Percentiles rank a stretch among this genome's conserved stretches.
These are phyloP conservation scores for Cercospora beticola DNA, from an alignment of 2,329 filamentous ascomycete genomes.

Conservation along the genomic window DNA sequence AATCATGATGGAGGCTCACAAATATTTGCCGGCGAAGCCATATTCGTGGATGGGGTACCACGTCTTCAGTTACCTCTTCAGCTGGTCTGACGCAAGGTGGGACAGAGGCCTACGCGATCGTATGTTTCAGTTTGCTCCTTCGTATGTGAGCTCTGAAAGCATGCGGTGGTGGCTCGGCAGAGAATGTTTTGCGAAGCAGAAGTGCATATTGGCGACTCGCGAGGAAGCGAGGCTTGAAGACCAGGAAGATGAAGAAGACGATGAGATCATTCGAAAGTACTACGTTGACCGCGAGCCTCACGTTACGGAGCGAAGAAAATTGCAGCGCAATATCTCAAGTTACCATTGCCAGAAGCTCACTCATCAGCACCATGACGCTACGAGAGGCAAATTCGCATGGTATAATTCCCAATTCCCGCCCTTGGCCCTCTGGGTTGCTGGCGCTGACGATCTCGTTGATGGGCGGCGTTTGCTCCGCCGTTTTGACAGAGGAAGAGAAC, in stretches of 20 bases:
- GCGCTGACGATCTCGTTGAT: slow-evolving; percentile 80
- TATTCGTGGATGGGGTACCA: slow-evolving; percentile 84
- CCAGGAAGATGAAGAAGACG: slow-evolving; percentile 46
- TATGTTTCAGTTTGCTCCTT: slow-evolving; percentile 89
- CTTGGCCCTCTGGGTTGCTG: slow-evolving; percentile 84
- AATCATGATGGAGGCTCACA: slow-evolving; percentile 84
- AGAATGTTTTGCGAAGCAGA: slow-evolving; percentile 80
- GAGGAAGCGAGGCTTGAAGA: slow-evolving; percentile 67
- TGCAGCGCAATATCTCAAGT: slow-evolving; percentile 34
- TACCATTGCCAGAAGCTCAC: slow-evolving; percentile 34
- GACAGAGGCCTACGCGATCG: slow-evolving; percentile 74
- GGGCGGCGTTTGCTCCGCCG: slow-evolving; percentile 71
- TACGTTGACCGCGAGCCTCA: slow-evolving; percentile 35
- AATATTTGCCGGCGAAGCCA: slow-evolving; percentile 60
- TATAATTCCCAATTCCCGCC: slow-evolving; percentile 78
- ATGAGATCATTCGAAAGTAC: slow-evolving; percentile 41
- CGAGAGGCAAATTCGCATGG: slow-evolving; percentile 62
- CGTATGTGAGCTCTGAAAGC: slow-evolving; percentile 83
- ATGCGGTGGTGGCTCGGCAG: slow-evolving; percentile 96
- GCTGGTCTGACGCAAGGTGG: slow-evolving; percentile 84
- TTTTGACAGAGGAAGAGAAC: slow-evolving; percentile 75
- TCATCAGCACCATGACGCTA: slow-evolving; percentile 34
- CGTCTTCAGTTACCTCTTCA: slow-evolving; percentile 86
- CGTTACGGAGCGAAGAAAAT: slow-evolving; percentile 30
- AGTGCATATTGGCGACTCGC: slow-evolving; percentile 79